Conservation (phyloP, 495 filamentous ascomycete species). For the Aspergillus sclerotioniger region DNA sequence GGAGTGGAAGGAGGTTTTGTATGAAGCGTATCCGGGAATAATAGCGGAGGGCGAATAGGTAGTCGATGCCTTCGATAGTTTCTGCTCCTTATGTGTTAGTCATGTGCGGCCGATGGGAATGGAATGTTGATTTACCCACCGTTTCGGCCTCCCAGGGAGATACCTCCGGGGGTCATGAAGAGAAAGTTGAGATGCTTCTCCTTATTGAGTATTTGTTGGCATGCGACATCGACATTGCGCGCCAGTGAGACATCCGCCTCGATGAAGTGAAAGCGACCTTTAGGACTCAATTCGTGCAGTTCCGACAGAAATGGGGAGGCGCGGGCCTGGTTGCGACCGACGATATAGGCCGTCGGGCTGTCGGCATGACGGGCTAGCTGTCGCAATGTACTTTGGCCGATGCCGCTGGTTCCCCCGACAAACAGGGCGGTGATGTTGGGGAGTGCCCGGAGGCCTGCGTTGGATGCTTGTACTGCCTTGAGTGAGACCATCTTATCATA, state of each 20-base stretch:
- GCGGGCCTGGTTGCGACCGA: conserved; percentile 32
- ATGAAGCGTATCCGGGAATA: conserved; percentile 41
- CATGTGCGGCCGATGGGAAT: background rate
- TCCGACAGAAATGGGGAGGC: conserved; percentile 45
- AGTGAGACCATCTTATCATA: conserved; percentile 24
- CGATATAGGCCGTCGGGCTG: conserved; percentile 32
- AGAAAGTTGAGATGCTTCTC: conserved; percentile 56
- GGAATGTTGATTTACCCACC: background rate
- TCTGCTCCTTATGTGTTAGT: conserved; percentile 11
- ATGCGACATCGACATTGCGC: conserved; percentile 55
- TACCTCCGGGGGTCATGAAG: conserved; percentile 35
- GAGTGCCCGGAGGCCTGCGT: conserved; percentile 16
- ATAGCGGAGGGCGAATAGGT: conserved; percentile 31
- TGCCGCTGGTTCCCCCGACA: conserved; percentile 40
- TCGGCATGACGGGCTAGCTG: conserved; percentile 30
- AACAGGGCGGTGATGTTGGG: conserved; percentile 32
- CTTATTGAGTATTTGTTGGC: conserved; percentile 45
- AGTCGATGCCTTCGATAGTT: conserved; percentile 30
- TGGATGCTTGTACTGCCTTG: conserved; percentile 21
- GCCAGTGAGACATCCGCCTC: conserved; percentile 52
- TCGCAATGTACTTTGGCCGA: conserved; percentile 34
- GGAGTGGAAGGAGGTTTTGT: conserved; percentile 33
- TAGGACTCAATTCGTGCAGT: conserved; percentile 46
- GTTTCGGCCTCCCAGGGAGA: conserved; percentile 14
- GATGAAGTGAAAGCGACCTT: conserved; percentile 51